phyloP scores from a whole-genome alignment of 495 filamentous ascomycete species.

The Tuber melanosporum region DNA sequence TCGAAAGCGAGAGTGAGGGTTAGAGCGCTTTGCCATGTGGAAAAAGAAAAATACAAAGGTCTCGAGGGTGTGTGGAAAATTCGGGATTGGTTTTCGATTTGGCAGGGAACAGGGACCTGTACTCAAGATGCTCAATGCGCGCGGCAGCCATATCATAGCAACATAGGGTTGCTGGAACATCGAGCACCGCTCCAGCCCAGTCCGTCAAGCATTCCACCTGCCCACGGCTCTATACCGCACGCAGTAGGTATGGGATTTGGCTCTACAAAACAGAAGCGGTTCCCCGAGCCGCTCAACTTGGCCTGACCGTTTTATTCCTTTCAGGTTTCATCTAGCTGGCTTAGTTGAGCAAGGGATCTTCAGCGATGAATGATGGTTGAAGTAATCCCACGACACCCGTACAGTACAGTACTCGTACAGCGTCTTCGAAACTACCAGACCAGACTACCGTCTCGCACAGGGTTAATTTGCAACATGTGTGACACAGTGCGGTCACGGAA shows the following conservation, averaged over 20 bases:
- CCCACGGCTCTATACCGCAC: not conserved
- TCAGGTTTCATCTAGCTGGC: not conserved
- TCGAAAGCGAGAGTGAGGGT: not conserved
- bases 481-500: slow-evolving; percentile 25
- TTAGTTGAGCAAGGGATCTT: not conserved
- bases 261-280: not conserved
- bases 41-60: not conserved
- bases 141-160: slow-evolving; percentile 16
- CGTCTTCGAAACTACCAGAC: not conserved
- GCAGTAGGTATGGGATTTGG: not conserved
- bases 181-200: not conserved
- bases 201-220: not conserved
- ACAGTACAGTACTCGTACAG: not conserved
- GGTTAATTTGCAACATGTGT: slow-evolving; percentile 29
- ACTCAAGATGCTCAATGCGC: slow-evolving; percentile 39
- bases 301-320: not conserved
- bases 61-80: slow-evolving; percentile 26
- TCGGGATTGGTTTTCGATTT: slow-evolving; percentile 31
- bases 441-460: slow-evolving; percentile 20
- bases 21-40: slow-evolving; percentile 16
- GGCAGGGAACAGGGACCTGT: slow-evolving; percentile 20
- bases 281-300: not conserved
- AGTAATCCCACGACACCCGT: not conserved
- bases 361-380: not conserved
- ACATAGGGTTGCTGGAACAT: not conserved